Percentiles rank a stretch among this genome's conserved stretches.
These are phyloP conservation scores for Peronospora destructor DNA, from an alignment of 352 stramenopile genomes.

Conservation along the genomic window DNA sequence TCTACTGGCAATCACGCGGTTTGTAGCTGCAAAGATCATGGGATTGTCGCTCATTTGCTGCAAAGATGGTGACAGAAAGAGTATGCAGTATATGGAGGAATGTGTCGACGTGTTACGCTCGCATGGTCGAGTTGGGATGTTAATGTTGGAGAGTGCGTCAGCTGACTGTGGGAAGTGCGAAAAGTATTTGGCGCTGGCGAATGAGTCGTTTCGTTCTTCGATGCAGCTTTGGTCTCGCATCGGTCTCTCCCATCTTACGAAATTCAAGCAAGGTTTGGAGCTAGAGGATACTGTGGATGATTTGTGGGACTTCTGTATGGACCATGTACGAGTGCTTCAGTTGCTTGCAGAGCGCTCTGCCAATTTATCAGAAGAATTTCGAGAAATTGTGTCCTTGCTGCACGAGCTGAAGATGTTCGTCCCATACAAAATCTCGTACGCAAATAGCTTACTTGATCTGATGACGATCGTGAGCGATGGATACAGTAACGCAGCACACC, in stretches of 20 bases:
- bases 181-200: conserved; percentile 48
- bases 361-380: conserved; percentile 6
- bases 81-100: conserved; percentile 41
- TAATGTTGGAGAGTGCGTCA: conserved; percentile 50
- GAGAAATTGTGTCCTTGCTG: conserved; percentile 44
- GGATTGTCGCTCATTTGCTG: conserved; percentile 37
- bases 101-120: conserved; percentile 70
- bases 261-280: conserved; percentile 55
- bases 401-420: conserved; percentile 69
- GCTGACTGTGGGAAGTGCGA: conserved; percentile 43
- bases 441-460: conserved; percentile 36
- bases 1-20: conserved; percentile 36
- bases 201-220: conserved; percentile 42
- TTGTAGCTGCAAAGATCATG: conserved; percentile 65
- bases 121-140: conserved; percentile 56
- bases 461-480: conserved; percentile 45
- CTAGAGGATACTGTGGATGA: conserved; percentile 71
- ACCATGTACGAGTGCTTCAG: conserved; percentile 49
- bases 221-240: conserved; percentile 57
- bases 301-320: conserved; percentile 73
- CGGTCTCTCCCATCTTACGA: conserved; percentile 56
- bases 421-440: conserved; percentile 51
- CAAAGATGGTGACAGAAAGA: conserved; percentile 17
- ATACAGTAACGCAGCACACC: conserved; percentile 29
- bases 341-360: conserved; percentile 16